Evolutionary conservation across 1,284 basidiomycete genomes (phyloP).

Genomic region (Tetrapyrgos nigripes): DNA sequence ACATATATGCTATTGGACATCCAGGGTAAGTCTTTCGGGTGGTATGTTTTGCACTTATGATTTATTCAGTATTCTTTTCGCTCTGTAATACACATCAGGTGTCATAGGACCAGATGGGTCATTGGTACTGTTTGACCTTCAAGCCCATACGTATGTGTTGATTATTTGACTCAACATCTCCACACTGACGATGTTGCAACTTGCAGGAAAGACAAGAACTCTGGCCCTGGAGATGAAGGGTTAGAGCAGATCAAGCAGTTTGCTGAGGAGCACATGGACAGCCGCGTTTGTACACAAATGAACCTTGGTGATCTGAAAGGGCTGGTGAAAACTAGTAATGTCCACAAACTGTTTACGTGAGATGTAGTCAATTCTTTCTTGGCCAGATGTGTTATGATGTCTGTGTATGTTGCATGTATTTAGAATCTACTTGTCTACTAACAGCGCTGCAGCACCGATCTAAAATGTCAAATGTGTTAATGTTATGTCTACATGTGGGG

Average conservation of each 20-base stretch:
- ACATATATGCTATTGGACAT: constrained; percentile 27
- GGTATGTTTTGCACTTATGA: not conserved
- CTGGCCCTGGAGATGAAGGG: constrained; percentile 24
- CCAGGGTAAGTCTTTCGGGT: constrained; percentile 14
- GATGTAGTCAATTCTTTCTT: too few relatives aligned
- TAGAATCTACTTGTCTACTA: too few relatives aligned
- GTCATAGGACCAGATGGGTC: constrained; percentile 18
- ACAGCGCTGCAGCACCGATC: too few relatives aligned
- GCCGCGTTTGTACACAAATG: constrained; percentile 18
- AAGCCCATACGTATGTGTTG: constrained; percentile 20
- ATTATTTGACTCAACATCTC: not conserved
- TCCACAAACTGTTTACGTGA: too few relatives aligned
- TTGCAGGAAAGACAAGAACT: constrained; percentile 1
- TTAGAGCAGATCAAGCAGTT: constrained; percentile 14
- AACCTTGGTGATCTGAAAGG: not conserved
- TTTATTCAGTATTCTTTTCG: not conserved
- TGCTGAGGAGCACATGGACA: constrained; percentile 21
- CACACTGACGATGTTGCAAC: not conserved
- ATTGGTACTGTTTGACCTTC: constrained; percentile 27
- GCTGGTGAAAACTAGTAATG: too few relatives aligned
- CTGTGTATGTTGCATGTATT: too few relatives aligned
- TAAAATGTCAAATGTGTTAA: too few relatives aligned
- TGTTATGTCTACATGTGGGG: constrained; percentile 23
- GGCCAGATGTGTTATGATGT: too few relatives aligned
- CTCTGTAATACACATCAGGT: too few relatives aligned